These are phyloP conservation scores for Pythium sp. DNA, from an alignment of 352 stramenopile genomes.

Conservation along the genomic window DNA sequence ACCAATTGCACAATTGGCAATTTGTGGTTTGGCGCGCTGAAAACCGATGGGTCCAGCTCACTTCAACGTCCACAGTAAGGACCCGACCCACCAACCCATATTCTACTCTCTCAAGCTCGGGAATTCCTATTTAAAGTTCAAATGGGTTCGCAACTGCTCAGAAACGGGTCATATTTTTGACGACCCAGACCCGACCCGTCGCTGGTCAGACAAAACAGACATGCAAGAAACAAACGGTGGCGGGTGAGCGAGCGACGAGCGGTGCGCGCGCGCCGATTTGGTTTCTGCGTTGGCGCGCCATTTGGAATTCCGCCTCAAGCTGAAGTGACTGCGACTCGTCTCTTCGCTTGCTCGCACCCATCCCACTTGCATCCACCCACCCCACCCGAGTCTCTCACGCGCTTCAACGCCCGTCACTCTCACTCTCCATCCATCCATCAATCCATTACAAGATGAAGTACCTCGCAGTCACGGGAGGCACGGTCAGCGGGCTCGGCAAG, in stretches of 20 bases:
- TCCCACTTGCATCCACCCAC: background rate
- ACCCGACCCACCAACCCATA: background rate
- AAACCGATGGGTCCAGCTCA: background rate
- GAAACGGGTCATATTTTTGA: background rate
- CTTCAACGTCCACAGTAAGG: background rate
- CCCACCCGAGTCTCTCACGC: conserved; percentile 11
- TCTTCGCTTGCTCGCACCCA: background rate
- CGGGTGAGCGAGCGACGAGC: conserved; percentile 1
- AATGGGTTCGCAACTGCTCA: background rate
- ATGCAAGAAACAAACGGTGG: background rate
- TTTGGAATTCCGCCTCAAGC: conserved; percentile 14
- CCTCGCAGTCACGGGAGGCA: conserved; percentile 97
- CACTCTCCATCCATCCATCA: background rate
- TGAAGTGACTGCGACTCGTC: conserved; percentile 6
- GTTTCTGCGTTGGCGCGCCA: conserved; percentile 4
- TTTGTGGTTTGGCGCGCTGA: background rate
- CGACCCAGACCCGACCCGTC: background rate
- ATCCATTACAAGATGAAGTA: conserved; percentile 91
- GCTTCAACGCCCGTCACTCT: conserved; percentile 15
- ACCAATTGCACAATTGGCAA: background rate
- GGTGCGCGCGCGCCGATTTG: background rate
- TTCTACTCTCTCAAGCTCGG: background rate
- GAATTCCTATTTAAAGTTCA: background rate
- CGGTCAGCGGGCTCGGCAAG: conserved; percentile 98
- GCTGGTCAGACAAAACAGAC: background rate